Evolutionary conservation across 2,329 filamentous ascomycete genomes (phyloP).

Genomic region (Lachnellula willkommii): DNA sequence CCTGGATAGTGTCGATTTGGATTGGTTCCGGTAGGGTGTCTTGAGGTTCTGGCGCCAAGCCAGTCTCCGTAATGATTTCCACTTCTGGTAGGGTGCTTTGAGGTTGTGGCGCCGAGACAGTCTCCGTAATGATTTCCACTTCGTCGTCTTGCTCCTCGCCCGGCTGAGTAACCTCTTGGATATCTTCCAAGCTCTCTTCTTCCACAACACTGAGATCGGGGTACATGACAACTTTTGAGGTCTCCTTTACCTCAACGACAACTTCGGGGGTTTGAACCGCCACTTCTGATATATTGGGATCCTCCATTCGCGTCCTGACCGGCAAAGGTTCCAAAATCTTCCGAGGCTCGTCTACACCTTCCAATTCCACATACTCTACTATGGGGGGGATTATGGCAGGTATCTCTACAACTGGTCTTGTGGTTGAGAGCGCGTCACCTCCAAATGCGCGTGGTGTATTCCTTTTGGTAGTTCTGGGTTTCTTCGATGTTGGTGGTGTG

Average conservation of each 20-base stretch:
- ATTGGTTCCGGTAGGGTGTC: neutral
- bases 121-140: neutral
- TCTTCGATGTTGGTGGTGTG: slow-evolving; percentile 20
- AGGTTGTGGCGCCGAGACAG: neutral
- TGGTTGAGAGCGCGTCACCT: slow-evolving; percentile 10
- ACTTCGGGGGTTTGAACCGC: neutral
- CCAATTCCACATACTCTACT: neutral
- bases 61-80: neutral
- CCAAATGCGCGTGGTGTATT: slow-evolving; percentile 19
- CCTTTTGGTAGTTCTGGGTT: slow-evolving; percentile 14
- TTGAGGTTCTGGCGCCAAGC: neutral
- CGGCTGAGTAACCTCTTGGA: neutral
- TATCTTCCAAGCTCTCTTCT: neutral
- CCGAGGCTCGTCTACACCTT: neutral
- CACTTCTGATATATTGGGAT: neutral
- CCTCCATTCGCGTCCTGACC: neutral
- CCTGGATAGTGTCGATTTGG: neutral
- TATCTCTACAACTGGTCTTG: slow-evolving; percentile 23
- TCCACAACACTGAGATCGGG: neutral
- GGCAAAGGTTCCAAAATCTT: neutral
- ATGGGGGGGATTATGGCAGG: slow-evolving; percentile 8
- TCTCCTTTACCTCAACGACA: neutral
- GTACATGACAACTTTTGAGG: no score
- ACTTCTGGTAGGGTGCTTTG: neutral
- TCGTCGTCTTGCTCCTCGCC: slow-evolving; percentile 9